Evolutionary conservation across 1,284 basidiomycete species (phyloP), one percentile per base, ranked within the genome.

Genomic region (Irpex lacteus): DNA sequence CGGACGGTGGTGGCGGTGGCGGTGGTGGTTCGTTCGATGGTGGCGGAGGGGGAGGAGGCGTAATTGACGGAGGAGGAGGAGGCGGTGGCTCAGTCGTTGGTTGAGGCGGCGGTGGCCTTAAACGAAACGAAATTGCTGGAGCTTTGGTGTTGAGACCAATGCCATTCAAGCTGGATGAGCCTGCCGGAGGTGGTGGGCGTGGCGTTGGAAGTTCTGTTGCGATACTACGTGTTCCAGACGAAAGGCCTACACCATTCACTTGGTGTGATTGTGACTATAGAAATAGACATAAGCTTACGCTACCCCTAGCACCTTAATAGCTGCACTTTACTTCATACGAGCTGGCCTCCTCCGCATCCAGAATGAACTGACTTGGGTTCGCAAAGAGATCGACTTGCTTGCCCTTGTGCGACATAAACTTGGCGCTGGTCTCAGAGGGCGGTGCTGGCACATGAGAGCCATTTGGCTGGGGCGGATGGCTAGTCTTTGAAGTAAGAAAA

Each of bases 331-430:
- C 70, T 63, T 65, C 69, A 68, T 67, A 69, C 59, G 68, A 63
- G 56, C 66, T 67, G 36, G 60, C 62, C 15, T 56, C 49, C 55
- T 19, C 37, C 36, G 50, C 50, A n/a, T 13, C 13, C 50, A 38
- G 53, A 26, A 34, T 19, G 32, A 18, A 66, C 62, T 38, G 54
- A 60, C 56, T 68, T 67, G 50, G 5, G 44, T 59, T 40, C 61
- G 66, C 65, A 52, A 61, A 64, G 57, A 60, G 63, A 19, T 78
- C 76, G 53, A 75, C 73, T 65, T 77, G 74, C 65, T 78, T 76
- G 56, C 74, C 76, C 67, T 76, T 77, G 65, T 70, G 69, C 64
- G 69, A 61, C 50, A 60, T 65, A 57, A 67, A 70, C 64, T 66
- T 61, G 26, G 66, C 67, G 61, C 70, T 72, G 38, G 75, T 73